Evolutionary conservation across 164 flowering plant species (phyloP).

Genomic region (Kalanchoe fedtschenkoi): DNA sequence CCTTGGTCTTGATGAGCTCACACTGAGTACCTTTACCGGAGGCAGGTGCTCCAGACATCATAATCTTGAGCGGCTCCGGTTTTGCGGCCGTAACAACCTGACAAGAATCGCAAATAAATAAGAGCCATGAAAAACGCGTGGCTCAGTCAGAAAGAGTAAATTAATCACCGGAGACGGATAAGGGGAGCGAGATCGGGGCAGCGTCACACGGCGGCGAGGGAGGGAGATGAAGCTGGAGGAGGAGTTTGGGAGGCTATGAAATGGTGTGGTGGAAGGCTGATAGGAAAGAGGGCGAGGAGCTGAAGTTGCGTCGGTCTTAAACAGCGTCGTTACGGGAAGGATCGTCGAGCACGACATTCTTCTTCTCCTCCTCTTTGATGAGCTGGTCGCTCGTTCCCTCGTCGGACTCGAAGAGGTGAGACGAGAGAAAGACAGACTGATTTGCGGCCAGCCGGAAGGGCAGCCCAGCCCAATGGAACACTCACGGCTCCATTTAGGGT

Average conservation of each 20-base stretch:
- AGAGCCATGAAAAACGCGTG: neutral
- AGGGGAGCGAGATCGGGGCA: neutral
- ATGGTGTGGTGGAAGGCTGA: neutral
- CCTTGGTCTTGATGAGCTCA: constrained; percentile 70
- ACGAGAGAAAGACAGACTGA: no score
- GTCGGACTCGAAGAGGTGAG: neutral
- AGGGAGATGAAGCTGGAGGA: neutral
- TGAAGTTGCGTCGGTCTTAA: neutral
- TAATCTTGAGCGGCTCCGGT: constrained; percentile 57
- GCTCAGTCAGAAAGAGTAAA: neutral
- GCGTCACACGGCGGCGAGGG: neutral
- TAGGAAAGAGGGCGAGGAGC: no score
- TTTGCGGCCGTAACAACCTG: neutral
- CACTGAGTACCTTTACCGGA: constrained; percentile 94
- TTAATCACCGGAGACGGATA: neutral
- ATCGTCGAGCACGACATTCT: neutral
- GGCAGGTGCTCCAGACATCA: constrained; percentile 90
- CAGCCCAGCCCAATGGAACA: no score
- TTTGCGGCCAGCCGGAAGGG: no score
- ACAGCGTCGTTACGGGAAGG: neutral
- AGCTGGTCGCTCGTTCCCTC: no score
- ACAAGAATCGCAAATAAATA: neutral
- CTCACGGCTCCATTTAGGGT: no score
- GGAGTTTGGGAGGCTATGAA: neutral
- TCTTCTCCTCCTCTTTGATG: neutral